Conservation (phyloP, 371 early-diverging fungal genomes). For the Mucor mucedo region DNA sequence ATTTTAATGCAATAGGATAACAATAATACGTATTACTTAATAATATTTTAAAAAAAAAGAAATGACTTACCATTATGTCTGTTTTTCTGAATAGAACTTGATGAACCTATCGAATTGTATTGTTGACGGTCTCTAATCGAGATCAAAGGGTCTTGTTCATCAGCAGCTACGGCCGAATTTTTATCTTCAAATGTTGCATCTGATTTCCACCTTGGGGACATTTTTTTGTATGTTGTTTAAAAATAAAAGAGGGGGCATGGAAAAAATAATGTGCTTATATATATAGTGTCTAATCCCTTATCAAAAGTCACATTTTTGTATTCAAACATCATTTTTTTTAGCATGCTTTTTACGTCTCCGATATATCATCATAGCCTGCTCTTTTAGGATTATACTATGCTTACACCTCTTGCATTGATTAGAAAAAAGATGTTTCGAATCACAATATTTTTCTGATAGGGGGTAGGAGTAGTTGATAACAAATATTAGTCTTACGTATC, state of each 20-base stretch:
- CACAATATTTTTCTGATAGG: background rate
- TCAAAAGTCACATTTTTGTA: background rate
- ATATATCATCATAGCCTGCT: background rate
- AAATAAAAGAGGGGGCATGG: background rate
- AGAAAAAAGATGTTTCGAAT: background rate
- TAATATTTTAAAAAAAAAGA: background rate
- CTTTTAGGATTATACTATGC: too few species aligned
- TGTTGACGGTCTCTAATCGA: slow-evolving; percentile 8
- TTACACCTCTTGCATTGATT: background rate
- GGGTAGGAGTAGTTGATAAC: background rate
- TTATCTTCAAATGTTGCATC: slow-evolving; percentile 12
- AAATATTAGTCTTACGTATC: background rate
- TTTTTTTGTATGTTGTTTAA: background rate
- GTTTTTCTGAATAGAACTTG: slow-evolving; percentile 3
- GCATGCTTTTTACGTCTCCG: background rate
- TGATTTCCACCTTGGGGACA: slow-evolving; percentile 18
- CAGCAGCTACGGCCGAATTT: background rate
- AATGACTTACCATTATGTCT: slow-evolving; percentile 14
- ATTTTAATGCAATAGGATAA: background rate
- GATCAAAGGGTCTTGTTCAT: slow-evolving; percentile 21
- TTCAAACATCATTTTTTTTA: background rate
- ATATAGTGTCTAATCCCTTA: background rate
- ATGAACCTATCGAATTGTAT: background rate
- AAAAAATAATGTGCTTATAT: background rate
- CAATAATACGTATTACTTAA: background rate